Evolutionary conservation across 139 green algal species (phyloP).

Genomic region (Chlamydomonas incerta): DNA sequence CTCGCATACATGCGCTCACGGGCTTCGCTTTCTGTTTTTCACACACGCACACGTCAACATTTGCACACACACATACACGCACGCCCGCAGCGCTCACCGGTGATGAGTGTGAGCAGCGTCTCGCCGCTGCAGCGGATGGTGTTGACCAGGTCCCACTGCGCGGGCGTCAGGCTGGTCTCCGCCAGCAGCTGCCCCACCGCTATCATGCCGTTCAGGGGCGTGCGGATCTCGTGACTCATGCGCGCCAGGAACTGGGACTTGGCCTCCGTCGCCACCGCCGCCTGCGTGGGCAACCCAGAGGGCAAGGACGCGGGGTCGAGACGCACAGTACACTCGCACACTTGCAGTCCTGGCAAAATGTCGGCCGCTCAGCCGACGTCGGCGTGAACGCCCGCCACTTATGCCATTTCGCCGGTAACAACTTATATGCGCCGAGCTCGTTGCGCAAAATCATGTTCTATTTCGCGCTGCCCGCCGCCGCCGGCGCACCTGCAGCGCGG

Average conservation of each 20-base stretch:
- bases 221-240: constrained; percentile 97
- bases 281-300: neutral
- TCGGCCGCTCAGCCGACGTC: too few relatives aligned
- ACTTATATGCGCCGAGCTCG: too few relatives aligned
- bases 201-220: constrained; percentile 96
- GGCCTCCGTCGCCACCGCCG: constrained; percentile 77
- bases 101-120: constrained; percentile 90
- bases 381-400: too few relatives aligned
- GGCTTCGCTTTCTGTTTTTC: too few relatives aligned
- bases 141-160: constrained; percentile 88
- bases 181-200: constrained; percentile 89
- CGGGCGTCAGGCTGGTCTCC: constrained; percentile 71
- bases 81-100: constrained; percentile 11
- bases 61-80: too few relatives aligned
- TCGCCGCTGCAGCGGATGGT: constrained; percentile 85
- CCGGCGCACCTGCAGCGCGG: constrained; percentile 38
- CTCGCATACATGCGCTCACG: too few relatives aligned
- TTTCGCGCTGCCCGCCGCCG: neutral
- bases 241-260: constrained; percentile 94
- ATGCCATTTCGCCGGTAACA: too few relatives aligned
- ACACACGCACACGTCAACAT: too few relatives aligned
- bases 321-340: too few relatives aligned
- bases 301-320: too few relatives aligned
- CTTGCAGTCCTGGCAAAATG: too few relatives aligned
- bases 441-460: too few relatives aligned